Evolutionary conservation across 805 yeast species (phyloP).

Genomic region (Lipomyces kockii): DNA sequence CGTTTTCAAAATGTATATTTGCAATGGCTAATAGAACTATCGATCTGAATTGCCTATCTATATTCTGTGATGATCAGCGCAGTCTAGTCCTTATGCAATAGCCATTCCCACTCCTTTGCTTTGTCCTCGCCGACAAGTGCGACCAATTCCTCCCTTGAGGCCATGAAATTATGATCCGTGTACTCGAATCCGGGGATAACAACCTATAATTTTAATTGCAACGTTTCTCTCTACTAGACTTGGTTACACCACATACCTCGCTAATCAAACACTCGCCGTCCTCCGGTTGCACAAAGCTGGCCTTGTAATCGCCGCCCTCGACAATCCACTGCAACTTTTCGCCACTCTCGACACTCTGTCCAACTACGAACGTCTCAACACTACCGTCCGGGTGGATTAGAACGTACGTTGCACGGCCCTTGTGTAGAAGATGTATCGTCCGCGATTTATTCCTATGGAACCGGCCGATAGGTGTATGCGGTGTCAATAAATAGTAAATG

Average conservation of each 20-base stretch:
- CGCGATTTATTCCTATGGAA: constrained; percentile 58
- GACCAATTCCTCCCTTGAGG: constrained; percentile 40
- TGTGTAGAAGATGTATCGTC: constrained; percentile 59
- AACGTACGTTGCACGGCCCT: constrained; percentile 62
- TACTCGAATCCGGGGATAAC: constrained; percentile 68
- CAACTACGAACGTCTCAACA: constrained; percentile 57
- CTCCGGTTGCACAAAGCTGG: constrained; percentile 49
- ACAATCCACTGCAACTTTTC: constrained; percentile 64
- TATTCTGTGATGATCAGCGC: background rate
- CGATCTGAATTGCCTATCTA: background rate
- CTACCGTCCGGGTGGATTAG: constrained; percentile 57
- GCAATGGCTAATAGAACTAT: background rate
- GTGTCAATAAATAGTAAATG: constrained; percentile 58
- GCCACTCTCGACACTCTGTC: constrained; percentile 52
- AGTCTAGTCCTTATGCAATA: constrained; percentile 42
- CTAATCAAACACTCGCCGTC: constrained; percentile 46
- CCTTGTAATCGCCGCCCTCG: constrained; percentile 64
- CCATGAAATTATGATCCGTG: constrained; percentile 56
- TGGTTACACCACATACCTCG: constrained; percentile 29
- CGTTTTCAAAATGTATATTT: too few species aligned
- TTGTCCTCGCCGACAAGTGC: constrained; percentile 48
- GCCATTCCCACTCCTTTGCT: constrained; percentile 48
- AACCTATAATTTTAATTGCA: constrained; percentile 49
- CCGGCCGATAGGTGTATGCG: constrained; percentile 57
- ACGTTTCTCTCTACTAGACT: background rate